A percentile compares a stretch with the other conserved stretches of the same genome.
These are phyloP conservation scores for Prunus campanulata DNA, from an alignment of 306 rosid genomes.

Conservation along the genomic window DNA sequence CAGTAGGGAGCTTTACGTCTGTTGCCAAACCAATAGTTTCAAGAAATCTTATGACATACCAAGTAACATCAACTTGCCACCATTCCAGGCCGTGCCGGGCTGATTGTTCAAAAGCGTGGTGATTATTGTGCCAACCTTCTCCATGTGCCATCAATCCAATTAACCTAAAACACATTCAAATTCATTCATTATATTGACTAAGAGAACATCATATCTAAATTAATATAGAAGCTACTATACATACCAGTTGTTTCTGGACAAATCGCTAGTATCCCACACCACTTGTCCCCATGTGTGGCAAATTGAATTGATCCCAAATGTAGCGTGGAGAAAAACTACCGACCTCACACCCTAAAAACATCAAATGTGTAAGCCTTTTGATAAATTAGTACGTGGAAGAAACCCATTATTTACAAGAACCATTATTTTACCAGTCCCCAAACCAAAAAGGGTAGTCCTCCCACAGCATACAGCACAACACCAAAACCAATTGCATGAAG, in stretches of 20 bases:
- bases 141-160: conserved; percentile 83
- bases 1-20: conserved; percentile 62
- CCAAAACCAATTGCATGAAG: conserved; percentile 71
- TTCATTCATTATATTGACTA: neutral
- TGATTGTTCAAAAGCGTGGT: conserved; percentile 86
- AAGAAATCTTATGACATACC: conserved; percentile 62
- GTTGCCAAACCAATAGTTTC: conserved; percentile 67
- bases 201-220: neutral
- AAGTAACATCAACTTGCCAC: conserved; percentile 90
- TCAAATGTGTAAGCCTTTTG: neutral
- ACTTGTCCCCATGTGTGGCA: conserved; percentile 13
- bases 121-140: conserved; percentile 95
- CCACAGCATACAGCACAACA: conserved; percentile 51
- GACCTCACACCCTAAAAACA: conserved; percentile 2
- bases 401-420: neutral
- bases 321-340: neutral
- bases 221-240: neutral
- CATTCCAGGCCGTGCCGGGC: conserved; percentile 88
- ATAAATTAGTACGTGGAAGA: no score
- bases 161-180: conserved; percentile 32
- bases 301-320: neutral
- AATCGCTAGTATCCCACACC: conserved; percentile 11
- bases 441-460: conserved; percentile 74
- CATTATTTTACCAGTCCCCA: conserved; percentile 76
- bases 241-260: conserved; percentile 14